These are phyloP conservation scores for Rhododendron mucronatum DNA, from an alignment of 148 eudicot genomes.

Conservation along the genomic window DNA sequence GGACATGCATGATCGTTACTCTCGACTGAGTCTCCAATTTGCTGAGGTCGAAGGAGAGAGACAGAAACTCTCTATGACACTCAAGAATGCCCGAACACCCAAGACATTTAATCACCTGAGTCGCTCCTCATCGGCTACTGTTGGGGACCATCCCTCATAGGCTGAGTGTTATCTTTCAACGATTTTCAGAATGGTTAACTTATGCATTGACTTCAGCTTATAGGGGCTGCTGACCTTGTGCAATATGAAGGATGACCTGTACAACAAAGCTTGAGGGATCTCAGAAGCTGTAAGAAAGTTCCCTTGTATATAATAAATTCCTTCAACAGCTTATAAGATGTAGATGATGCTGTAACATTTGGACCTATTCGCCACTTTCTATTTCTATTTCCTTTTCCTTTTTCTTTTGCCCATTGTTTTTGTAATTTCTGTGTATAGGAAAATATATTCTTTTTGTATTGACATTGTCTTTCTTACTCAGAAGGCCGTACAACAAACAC, in stretches of 20 bases:
- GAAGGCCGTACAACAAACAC: not conserved
- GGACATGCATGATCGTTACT: slow-evolving; percentile 88
- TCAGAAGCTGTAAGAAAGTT: slow-evolving; percentile 10
- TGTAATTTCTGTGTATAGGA: slow-evolving; percentile 19
- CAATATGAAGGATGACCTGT: not conserved
- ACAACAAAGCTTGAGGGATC: slow-evolving; percentile 9
- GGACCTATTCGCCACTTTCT: not conserved
- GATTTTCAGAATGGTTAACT: not conserved
- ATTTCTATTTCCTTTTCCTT: not conserved
- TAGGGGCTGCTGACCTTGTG: slow-evolving; percentile 1
- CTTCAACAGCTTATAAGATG: slow-evolving; percentile 10
- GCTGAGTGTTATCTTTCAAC: not conserved
- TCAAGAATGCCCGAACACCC: slow-evolving; percentile 63
- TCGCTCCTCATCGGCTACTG: slow-evolving; percentile 33
- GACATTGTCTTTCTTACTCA: not conserved
- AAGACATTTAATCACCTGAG: slow-evolving; percentile 31
- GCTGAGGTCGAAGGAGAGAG: slow-evolving; percentile 99
- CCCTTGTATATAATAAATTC: slow-evolving; percentile 13
- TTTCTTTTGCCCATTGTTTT: not conserved
- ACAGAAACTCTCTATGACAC: slow-evolving; percentile 75
- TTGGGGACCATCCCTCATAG: slow-evolving; percentile 12
- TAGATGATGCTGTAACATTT: slow-evolving; percentile 16
- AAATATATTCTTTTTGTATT: slow-evolving; percentile 8
- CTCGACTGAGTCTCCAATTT: slow-evolving; percentile 81
- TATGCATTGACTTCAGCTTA: not conserved